Percentiles rank a stretch among this genome's conserved stretches.
Conservation (phyloP, 2,329 filamentous ascomycete genomes). For the Xylariaceae sp. region DNA sequence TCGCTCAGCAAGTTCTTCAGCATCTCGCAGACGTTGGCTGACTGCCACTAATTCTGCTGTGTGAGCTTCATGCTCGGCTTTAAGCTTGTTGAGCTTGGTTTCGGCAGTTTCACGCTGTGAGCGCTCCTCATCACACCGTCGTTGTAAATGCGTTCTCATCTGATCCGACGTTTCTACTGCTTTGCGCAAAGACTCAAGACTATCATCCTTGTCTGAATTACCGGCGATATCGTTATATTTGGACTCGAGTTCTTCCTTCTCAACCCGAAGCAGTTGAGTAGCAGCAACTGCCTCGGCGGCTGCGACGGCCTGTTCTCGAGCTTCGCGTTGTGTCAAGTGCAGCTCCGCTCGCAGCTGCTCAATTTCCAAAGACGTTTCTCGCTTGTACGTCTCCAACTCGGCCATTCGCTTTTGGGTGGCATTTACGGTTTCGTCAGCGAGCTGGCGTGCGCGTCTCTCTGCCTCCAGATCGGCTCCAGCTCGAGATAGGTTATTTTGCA, state of each 20-base stretch:
- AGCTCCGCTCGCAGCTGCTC: slow-evolving; percentile 83
- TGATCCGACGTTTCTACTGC: slow-evolving; percentile 77
- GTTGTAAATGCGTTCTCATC: slow-evolving; percentile 72
- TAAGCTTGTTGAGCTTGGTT: slow-evolving; percentile 69
- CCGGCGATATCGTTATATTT: slow-evolving; percentile 65
- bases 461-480: slow-evolving; percentile 68
- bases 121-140: slow-evolving; percentile 79
- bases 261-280: slow-evolving; percentile 72
- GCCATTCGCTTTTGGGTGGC: slow-evolving; percentile 78
- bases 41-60: slow-evolving; percentile 72
- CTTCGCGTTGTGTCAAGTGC: slow-evolving; percentile 71
- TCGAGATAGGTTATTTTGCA: slow-evolving; percentile 72
- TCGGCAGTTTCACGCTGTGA: slow-evolving; percentile 71
- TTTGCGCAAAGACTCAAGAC: slow-evolving; percentile 69
- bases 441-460: slow-evolving; percentile 73
- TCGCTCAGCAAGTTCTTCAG: slow-evolving; percentile 82
- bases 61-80: slow-evolving; percentile 76
- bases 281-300: slow-evolving; percentile 72
- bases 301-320: slow-evolving; percentile 75
- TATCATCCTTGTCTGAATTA: slow-evolving; percentile 65
- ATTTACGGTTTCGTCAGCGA: slow-evolving; percentile 83
- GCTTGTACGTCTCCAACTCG: slow-evolving; percentile 79
- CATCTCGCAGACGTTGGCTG: slow-evolving; percentile 72
- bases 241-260: slow-evolving; percentile 72
- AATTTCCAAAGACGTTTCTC: slow-evolving; percentile 78